Base-by-base conservation (phyloP, 2,329 filamentous ascomycete genomes). In the Cytospora leucostoma region DNA sequence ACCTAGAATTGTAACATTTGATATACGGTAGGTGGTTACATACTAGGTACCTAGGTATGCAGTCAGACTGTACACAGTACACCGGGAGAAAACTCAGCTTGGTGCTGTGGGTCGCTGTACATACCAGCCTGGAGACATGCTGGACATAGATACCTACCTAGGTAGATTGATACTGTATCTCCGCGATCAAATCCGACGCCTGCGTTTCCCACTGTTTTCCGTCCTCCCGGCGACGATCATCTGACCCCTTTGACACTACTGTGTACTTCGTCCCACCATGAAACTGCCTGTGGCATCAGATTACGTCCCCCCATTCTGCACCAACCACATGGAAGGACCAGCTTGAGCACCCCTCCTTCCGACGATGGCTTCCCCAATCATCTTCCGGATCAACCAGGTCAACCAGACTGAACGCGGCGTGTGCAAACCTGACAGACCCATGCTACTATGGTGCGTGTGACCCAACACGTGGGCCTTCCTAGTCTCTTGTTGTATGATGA, bases 381-480 rank as follows among this genome's bases (percentile, higher is more conserved):
- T 27, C 2, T 27, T 27, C 27, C 27, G 27, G 27, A 4, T 27
- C 27, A 27, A 54, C 15, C 57, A 60, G n/a, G 37, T 60, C 32
- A 35, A 55, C 37, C 32, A 34, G 32, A 52, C 54, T 40, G 58
- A 55, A 55, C 5, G 19, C 55, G 19, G 37, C 51, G 33, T 37
- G 32, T 61, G 58, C 58, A 61, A 51, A 52, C n/a, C 40, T 27
- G 27, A 27, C 27, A 27, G 27, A 27, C 27, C 27, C 27, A 27
- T 27, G 27, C 27, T 27, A 27, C 12, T 19, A 12, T n/a, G 57
- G n/a, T 11, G 44, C 58, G 58, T 61, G 58, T 61, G 58, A 55
- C 37, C 44, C 51, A 55, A 40, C 58, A 61, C 58, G 58, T 61
- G 58, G 58, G 58, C 34, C 12, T 55, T 47, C 51, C 27, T 21